phyloP scores from a whole-genome alignment of 345 rosid species.

The Melastoma malabathricum region DNA sequence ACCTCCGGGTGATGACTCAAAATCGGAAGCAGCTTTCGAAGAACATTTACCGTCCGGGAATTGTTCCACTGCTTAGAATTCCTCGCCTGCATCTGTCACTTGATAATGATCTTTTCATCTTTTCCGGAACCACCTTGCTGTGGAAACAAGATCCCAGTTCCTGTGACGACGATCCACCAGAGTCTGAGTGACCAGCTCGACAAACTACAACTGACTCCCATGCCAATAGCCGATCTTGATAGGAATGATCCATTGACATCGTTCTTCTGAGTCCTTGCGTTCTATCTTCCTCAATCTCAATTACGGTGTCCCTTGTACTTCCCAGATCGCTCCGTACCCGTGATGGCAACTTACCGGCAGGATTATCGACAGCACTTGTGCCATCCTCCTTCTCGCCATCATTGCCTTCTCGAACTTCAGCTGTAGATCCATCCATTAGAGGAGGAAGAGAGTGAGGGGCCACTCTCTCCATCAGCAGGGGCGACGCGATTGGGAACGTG shows the following conservation, averaged over 20 bases:
- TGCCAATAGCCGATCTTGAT: conserved; percentile 15
- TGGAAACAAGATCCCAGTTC: background rate
- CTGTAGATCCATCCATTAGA: background rate
- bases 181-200: conserved; percentile 7
- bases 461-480: conserved; percentile 14
- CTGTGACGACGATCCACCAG: too few relatives aligned
- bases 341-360: conserved; percentile 11
- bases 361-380: background rate
- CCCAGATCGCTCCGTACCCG: conserved; percentile 28
- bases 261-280: conserved; percentile 23
- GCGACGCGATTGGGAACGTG: conserved; percentile 16
- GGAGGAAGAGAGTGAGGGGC: conserved; percentile 8
- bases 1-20: background rate
- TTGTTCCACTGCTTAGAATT: conserved; percentile 7
- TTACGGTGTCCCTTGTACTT: conserved; percentile 17
- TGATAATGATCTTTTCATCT: conserved; percentile 51
- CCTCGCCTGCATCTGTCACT: conserved; percentile 35
- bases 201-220: conserved; percentile 20
- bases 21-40: background rate
- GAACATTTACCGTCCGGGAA: background rate
- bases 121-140: conserved; percentile 2
- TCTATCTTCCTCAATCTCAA: conserved; percentile 26
- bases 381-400: background rate
- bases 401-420: too few relatives aligned
- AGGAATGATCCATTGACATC: conserved; percentile 49